These are phyloP conservation scores for Conticribra guillardii DNA, from an alignment of 108 stramenopile genomes.

Conservation along the genomic window DNA sequence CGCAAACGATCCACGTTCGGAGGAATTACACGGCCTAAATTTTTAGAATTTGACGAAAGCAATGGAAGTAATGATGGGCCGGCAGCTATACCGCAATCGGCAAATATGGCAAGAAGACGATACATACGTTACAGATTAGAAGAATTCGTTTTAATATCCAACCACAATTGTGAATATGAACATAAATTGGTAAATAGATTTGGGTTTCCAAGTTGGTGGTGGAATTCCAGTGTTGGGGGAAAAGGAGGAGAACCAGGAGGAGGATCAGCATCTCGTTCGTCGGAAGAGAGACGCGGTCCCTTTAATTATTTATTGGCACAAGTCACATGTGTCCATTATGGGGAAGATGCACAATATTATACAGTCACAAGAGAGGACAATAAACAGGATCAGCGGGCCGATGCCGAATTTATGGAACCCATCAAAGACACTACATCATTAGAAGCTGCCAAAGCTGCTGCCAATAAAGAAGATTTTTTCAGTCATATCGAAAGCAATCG, in stretches of 20 bases:
- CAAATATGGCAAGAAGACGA: constrained; percentile 4
- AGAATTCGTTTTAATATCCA: constrained; percentile 43
- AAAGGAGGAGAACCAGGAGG: too few species aligned
- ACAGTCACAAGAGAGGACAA: constrained; percentile 73
- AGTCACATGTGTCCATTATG: constrained; percentile 72
- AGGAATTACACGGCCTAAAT: too few species aligned
- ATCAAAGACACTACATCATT: not conserved
- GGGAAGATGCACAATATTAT: constrained; percentile 73
- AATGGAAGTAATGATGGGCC: not conserved
- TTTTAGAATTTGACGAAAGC: not conserved
- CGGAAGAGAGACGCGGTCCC: constrained; percentile 65
- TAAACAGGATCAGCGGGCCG: constrained; percentile 62
- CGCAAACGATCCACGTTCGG: too few species aligned
- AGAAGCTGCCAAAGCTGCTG: not conserved
- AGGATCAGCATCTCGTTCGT: constrained; percentile 51
- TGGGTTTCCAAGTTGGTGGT: constrained; percentile 59
- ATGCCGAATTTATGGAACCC: constrained; percentile 49
- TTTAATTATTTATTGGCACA: constrained; percentile 65
- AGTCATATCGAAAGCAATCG: not conserved
- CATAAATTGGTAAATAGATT: constrained; percentile 50
- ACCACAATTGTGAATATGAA: constrained; percentile 16
- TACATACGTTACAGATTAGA: constrained; percentile 40
- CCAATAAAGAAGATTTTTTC: not conserved
- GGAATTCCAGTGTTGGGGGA: not conserved
- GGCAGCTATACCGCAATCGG: not conserved